Conservation (phyloP, 768 basidiomycete species). For the Tulasnella sp. region DNA sequence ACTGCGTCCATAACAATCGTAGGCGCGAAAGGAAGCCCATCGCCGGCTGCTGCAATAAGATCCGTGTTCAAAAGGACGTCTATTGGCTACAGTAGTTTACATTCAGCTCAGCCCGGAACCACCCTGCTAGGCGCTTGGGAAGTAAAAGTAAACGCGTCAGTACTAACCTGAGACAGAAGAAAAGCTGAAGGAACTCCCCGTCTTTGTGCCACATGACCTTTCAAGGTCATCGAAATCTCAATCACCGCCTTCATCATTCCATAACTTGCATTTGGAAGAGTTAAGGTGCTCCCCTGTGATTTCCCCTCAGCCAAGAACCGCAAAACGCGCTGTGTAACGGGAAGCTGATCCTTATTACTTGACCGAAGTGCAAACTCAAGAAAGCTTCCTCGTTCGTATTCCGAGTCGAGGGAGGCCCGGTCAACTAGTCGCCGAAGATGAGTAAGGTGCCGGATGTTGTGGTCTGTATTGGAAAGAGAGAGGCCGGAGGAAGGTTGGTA, state of each 20-base stretch:
- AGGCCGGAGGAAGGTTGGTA: background rate
- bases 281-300: background rate
- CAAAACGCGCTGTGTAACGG: background rate
- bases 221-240: background rate
- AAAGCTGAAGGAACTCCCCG: conserved; percentile 34
- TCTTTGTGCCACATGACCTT: background rate
- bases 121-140: conserved; percentile 9
- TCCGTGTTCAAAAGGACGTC: conserved; percentile 40
- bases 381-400: background rate
- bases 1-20: background rate
- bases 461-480: background rate
- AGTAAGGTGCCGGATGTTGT: background rate
- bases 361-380: background rate
- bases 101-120: conserved; percentile 17
- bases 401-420: background rate
- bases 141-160: conserved; percentile 19
- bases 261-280: background rate
- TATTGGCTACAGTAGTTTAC: conserved; percentile 37
- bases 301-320: background rate
- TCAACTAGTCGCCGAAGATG: background rate
- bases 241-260: background rate
- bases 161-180: conserved; percentile 41
- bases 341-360: background rate
- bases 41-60: background rate
- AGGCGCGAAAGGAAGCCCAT: background rate